Conservation (phyloP, 2,329 filamentous ascomycete genomes). For the Colletotrichum liriopes region DNA sequence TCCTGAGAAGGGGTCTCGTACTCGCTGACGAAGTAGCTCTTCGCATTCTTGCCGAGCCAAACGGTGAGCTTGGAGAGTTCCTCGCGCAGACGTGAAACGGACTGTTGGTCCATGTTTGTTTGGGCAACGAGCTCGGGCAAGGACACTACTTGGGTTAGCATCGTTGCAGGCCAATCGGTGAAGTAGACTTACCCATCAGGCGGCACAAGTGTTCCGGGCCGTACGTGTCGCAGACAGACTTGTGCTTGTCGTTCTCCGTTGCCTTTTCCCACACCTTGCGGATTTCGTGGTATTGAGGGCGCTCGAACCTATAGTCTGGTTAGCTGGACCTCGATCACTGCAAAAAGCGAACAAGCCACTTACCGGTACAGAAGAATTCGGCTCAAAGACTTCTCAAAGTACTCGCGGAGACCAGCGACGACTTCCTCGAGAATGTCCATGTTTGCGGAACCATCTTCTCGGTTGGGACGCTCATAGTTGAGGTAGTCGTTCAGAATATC, state of each 20-base stretch:
- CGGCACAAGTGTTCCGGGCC: conserved; percentile 93
- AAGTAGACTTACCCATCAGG: conserved; percentile 79
- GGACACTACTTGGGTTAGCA: conserved; percentile 73
- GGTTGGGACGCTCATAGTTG: conserved; percentile 77
- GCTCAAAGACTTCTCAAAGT: conserved; percentile 92
- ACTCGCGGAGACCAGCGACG: conserved; percentile 87
- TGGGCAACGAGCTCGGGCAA: conserved; percentile 95
- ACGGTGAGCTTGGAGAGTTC: conserved; percentile 89
- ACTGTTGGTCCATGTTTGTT: conserved; percentile 97
- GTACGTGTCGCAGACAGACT: conserved; percentile 85
- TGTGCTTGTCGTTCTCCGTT: conserved; percentile 77
- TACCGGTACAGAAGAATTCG: conserved; percentile 89
- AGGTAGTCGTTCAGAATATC: conserved; percentile 87
- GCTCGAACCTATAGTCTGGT: conserved; percentile 79
- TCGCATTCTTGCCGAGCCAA: conserved; percentile 86
- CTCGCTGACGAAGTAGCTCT: conserved; percentile 82
- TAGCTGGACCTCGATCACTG: neutral
- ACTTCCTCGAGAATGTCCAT: conserved; percentile 93
- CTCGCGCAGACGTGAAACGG: conserved; percentile 88
- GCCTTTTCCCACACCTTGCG: conserved; percentile 78
- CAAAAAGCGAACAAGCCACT: conserved; percentile 4
- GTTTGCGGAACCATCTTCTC: conserved; percentile 77
- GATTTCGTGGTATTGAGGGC: conserved; percentile 87
- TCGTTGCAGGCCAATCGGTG: conserved; percentile 1
- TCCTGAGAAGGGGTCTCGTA: conserved; percentile 82